Conservation (phyloP, 208 protist species). For the Novymonas esmeraldas region DNA sequence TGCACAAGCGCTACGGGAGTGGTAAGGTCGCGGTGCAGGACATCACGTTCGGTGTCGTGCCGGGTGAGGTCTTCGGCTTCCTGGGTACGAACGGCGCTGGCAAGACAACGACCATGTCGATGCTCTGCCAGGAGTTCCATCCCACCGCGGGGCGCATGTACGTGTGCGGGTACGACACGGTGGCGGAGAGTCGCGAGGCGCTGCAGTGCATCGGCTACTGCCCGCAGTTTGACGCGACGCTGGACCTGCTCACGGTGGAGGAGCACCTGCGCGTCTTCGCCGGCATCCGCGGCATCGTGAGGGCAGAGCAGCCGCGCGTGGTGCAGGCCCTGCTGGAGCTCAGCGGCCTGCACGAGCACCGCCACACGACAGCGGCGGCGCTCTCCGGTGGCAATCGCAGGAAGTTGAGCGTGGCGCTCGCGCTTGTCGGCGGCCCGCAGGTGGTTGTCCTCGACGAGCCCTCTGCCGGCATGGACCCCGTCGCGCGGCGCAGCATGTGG, state of each 20-base stretch:
- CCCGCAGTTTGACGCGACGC: constrained; percentile 93
- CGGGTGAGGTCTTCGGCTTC: constrained; percentile 78
- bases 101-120: constrained; percentile 84
- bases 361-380: constrained; percentile 16
- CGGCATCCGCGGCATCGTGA: constrained; percentile 56
- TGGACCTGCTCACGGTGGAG: constrained; percentile 85
- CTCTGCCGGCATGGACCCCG: constrained; percentile 71
- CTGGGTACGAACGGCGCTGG: constrained; percentile 87
- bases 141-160: constrained; percentile 53
- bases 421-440: constrained; percentile 59
- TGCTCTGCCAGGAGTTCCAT: constrained; percentile 67
- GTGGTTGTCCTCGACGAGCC: constrained; percentile 78
- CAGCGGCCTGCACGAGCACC: constrained; percentile 26
- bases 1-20: constrained; percentile 30
- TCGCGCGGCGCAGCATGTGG: constrained; percentile 68
- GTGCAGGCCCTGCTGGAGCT: constrained; percentile 29
- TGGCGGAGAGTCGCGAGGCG: constrained; percentile 38
- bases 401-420: constrained; percentile 64
- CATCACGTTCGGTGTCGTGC: constrained; percentile 61
- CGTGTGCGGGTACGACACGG: constrained; percentile 47
- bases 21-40: constrained; percentile 53
- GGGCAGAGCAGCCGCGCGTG: constrained; percentile 24
- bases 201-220: constrained; percentile 91
- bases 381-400: constrained; percentile 71
- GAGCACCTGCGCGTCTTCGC: constrained; percentile 93